Evolutionary conservation across 169 alveolate genomes (phyloP).

Genomic region (Perkinsus olseni): DNA sequence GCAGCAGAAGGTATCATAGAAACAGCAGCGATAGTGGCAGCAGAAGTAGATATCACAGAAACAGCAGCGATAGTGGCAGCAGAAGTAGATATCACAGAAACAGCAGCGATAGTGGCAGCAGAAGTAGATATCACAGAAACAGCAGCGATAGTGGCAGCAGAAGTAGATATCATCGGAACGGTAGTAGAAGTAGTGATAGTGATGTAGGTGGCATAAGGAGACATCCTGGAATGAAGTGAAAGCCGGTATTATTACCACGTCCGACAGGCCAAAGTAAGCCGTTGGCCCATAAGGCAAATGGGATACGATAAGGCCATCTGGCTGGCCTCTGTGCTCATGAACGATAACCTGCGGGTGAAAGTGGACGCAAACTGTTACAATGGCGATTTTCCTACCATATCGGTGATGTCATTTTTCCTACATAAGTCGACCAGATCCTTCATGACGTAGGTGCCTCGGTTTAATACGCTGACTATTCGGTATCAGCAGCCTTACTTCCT

Average conservation of each 20-base stretch:
- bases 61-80: no score
- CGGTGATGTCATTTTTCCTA: slow-evolving; percentile 85
- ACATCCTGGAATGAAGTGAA: not conserved
- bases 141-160: no score
- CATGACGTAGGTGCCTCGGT: slow-evolving; percentile 87
- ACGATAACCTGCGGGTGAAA: slow-evolving; percentile 52
- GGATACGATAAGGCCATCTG: slow-evolving; percentile 94
- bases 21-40: no score
- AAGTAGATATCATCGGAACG: no score
- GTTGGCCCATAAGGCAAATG: slow-evolving; percentile 99
- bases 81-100: no score
- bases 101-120: no score
- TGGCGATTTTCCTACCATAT: slow-evolving; percentile 37
- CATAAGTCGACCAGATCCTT: slow-evolving; percentile 87
- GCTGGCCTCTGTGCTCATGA: slow-evolving; percentile 90
- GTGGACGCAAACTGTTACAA: slow-evolving; percentile 40
- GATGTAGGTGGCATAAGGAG: not conserved
- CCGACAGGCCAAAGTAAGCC: slow-evolving; percentile 88
- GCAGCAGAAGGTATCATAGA: no score
- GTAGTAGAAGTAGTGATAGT: no score
- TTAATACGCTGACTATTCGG: slow-evolving; percentile 91
- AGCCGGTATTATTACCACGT: slow-evolving; percentile 53
- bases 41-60: no score
- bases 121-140: no score
- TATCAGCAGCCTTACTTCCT: slow-evolving; percentile 85